These are phyloP conservation scores for Eremochloa ophiuroides DNA, from an alignment of 176 grass and related monocot species.

Conservation along the genomic window DNA sequence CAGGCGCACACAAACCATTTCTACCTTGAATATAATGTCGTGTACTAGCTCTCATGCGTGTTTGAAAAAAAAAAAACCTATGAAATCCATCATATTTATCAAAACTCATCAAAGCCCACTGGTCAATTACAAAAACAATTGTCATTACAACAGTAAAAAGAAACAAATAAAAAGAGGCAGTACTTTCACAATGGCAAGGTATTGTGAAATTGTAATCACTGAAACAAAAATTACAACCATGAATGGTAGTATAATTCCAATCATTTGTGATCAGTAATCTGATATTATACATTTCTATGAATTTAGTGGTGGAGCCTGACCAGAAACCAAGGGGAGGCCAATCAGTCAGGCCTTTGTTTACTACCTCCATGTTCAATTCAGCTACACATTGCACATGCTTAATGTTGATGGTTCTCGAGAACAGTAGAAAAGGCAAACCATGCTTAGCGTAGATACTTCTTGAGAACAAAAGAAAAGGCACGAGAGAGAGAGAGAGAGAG, in stretches of 20 bases:
- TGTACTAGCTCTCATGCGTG: neutral
- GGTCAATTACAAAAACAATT: neutral
- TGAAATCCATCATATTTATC: neutral
- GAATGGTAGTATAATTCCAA: neutral
- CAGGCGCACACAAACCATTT: neutral
- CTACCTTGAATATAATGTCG: neutral
- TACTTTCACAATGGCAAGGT: neutral
- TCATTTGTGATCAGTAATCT: neutral
- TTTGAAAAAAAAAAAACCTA: neutral
- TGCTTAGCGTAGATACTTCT: too few relatives aligned
- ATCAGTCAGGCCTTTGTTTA: too few relatives aligned
- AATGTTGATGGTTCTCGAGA: too few relatives aligned
- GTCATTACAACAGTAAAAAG: neutral
- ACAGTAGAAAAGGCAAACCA: too few relatives aligned
- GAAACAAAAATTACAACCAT: neutral
- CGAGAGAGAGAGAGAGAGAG: too few relatives aligned
- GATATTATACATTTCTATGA: neutral
- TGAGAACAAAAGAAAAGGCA: too few relatives aligned
- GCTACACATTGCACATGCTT: too few relatives aligned
- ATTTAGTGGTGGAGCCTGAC: too few relatives aligned
- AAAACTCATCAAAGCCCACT: neutral
- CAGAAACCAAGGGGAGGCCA: too few relatives aligned
- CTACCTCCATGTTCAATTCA: too few relatives aligned
- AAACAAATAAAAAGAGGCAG: neutral
- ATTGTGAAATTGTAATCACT: neutral